Percentiles rank a stretch among this genome's conserved stretches.
Conservation (phyloP, 2,329 filamentous ascomycete genomes). For the Trichoderma aggressivum region DNA sequence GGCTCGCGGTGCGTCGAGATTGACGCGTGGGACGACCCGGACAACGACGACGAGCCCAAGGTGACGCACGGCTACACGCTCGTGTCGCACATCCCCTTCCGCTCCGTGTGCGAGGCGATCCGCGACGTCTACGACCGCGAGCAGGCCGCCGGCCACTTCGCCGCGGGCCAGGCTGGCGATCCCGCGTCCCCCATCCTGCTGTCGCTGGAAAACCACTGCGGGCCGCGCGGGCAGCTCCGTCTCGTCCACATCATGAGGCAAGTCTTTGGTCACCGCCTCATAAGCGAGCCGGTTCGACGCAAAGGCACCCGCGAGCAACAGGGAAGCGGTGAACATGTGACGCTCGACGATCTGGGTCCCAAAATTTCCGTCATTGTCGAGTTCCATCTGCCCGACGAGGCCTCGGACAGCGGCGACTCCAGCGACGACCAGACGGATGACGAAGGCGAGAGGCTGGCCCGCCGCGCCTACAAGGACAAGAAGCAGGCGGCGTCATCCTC, state of each 20-base stretch:
- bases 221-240: conserved; percentile 54
- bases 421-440: conserved; percentile 39
- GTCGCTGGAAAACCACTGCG: conserved; percentile 67
- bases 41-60: conserved; percentile 61
- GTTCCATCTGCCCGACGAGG: conserved; percentile 57
- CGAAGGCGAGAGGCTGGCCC: conserved; percentile 45
- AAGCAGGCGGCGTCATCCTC: conserved; percentile 46
- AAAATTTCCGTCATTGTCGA: conserved; percentile 67
- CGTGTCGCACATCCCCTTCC: conserved; percentile 63
- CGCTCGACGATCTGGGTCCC: conserved; percentile 55
- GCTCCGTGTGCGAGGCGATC: conserved; percentile 62
- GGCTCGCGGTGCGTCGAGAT: conserved; percentile 71
- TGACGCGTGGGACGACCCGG: conserved; percentile 66
- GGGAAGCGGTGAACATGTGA: conserved; percentile 51
- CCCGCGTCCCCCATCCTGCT: conserved; percentile 57
- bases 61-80: conserved; percentile 69
- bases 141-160: conserved; percentile 33
- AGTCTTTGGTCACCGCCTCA: conserved; percentile 57
- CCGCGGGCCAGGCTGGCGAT: conserved; percentile 35
- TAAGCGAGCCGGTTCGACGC: conserved; percentile 55
- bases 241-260: conserved; percentile 64
- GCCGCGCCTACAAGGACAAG: conserved; percentile 51
- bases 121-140: conserved; percentile 60
- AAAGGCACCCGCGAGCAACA: conserved; percentile 55
- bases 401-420: conserved; percentile 39